These are phyloP conservation scores for Suillus americanus DNA, from an alignment of 768 basidiomycete species.

Conservation along the genomic window DNA sequence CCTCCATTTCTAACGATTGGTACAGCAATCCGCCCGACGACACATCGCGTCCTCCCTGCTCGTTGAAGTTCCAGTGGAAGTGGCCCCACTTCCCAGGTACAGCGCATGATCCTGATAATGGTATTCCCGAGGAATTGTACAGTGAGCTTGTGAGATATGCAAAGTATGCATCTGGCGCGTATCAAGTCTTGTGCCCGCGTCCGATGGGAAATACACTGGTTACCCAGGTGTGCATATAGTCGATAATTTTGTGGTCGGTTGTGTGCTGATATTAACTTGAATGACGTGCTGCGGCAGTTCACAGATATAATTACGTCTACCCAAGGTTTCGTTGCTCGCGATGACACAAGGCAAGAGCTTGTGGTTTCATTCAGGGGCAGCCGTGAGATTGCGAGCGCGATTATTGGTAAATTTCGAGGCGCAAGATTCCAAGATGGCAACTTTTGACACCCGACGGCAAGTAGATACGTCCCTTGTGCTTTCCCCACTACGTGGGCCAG, in stretches of 20 bases:
- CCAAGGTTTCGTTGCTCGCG: slow-evolving; percentile 46
- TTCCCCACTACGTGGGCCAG: slow-evolving; percentile 20
- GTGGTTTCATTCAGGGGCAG: slow-evolving; percentile 43
- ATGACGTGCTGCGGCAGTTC: slow-evolving; percentile 28
- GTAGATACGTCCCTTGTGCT: slow-evolving; percentile 25
- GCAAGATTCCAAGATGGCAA: neutral
- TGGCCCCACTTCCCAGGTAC: slow-evolving; percentile 27
- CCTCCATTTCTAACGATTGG: neutral
- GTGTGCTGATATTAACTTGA: slow-evolving; percentile 2
- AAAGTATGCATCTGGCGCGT: slow-evolving; percentile 52
- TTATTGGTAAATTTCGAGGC: slow-evolving; percentile 15
- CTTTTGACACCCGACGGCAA: slow-evolving; percentile 9
- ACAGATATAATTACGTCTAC: slow-evolving; percentile 35
- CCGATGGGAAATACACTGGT: slow-evolving; percentile 50
- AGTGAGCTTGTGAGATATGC: slow-evolving; percentile 44
- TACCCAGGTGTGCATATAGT: slow-evolving; percentile 32
- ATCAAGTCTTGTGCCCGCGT: slow-evolving; percentile 43
- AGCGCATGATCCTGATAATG: slow-evolving; percentile 20
- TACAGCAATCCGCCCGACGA: neutral
- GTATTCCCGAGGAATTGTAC: slow-evolving; percentile 38
- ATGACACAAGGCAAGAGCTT: slow-evolving; percentile 41
- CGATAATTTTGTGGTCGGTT: neutral
- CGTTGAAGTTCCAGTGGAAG: slow-evolving; percentile 9
- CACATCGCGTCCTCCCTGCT: neutral
- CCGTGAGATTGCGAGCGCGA: slow-evolving; percentile 21